phyloP scores from a whole-genome alignment of 176 grass and related monocot species.

The Oryza australiensis region DNA sequence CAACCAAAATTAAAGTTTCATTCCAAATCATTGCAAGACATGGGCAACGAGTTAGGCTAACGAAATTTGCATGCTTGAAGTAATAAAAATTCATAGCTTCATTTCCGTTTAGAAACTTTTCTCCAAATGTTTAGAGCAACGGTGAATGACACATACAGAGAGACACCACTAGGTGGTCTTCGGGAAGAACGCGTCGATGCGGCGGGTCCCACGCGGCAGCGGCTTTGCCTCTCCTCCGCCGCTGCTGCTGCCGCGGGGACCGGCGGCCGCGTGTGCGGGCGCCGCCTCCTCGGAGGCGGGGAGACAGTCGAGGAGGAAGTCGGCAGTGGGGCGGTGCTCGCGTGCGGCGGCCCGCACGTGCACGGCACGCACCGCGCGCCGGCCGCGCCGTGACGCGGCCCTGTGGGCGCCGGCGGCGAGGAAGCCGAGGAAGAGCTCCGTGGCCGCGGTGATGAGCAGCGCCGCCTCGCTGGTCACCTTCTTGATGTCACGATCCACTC shows the following conservation, averaged over 20 bases:
- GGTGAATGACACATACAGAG: background rate
- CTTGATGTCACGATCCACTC: slow-evolving; percentile 77
- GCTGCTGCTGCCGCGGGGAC: background rate
- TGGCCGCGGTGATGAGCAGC: slow-evolving; percentile 65
- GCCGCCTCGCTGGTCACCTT: slow-evolving; percentile 79
- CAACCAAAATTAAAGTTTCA: background rate
- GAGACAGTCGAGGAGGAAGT: slow-evolving; percentile 87
- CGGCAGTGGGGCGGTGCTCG: slow-evolving; percentile 65
- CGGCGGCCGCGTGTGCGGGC: slow-evolving; percentile 4
- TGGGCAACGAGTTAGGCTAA: background rate
- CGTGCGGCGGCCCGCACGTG: slow-evolving; percentile 62
- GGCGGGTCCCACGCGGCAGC: slow-evolving; percentile 68
- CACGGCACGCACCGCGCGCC: slow-evolving; percentile 46
- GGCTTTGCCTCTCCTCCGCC: slow-evolving; percentile 31
- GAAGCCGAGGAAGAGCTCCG: slow-evolving; percentile 74
- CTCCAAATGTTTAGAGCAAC: slow-evolving; percentile 13
- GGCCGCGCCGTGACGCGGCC: slow-evolving; percentile 35
- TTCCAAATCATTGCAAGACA: slow-evolving; percentile 13
- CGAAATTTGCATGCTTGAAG: background rate
- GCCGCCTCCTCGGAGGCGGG: slow-evolving; percentile 34
- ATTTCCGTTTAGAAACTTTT: background rate
- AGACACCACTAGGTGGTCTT: slow-evolving; percentile 44
- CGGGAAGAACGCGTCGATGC: slow-evolving; percentile 83
- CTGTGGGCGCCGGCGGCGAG: slow-evolving; percentile 53
- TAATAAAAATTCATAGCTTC: slow-evolving; percentile 34